A percentile compares a stretch with the other conserved stretches of the same genome.
Evolutionary conservation across 805 yeast species (phyloP).

Genomic region (Schwanniomyces polymorphus): DNA sequence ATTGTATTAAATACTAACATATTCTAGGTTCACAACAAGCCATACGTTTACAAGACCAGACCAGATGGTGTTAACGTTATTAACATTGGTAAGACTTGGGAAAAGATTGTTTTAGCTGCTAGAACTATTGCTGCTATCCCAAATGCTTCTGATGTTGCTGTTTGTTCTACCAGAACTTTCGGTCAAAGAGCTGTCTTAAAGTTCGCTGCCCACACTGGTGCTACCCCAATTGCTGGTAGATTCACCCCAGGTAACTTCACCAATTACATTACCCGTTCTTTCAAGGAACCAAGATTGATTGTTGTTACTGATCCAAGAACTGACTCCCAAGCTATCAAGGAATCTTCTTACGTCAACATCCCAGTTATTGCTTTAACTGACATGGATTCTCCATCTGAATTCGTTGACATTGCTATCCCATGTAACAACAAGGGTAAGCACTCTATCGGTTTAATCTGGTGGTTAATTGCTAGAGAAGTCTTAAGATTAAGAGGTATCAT

Average conservation of each 20-base stretch:
- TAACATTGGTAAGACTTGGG: slow-evolving; percentile 99
- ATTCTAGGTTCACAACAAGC: slow-evolving; percentile 86
- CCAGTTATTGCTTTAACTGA: slow-evolving; percentile 99
- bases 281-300: slow-evolving; percentile 99
- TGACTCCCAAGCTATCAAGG: slow-evolving; percentile 99
- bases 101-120: slow-evolving; percentile 98
- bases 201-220: slow-evolving; percentile 99
- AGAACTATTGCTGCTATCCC: slow-evolving; percentile 99
- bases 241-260: slow-evolving; percentile 99
- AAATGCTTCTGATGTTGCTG: slow-evolving; percentile 97
- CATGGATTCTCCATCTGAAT: slow-evolving; percentile 98
- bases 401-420: slow-evolving; percentile 99
- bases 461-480: slow-evolving; percentile 98
- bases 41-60: slow-evolving; percentile 97
- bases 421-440: slow-evolving; percentile 99
- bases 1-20: slow-evolving; percentile 16
- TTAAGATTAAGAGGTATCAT: slow-evolving; percentile 97
- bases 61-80: slow-evolving; percentile 99
- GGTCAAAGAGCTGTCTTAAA: slow-evolving; percentile 99
- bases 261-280: slow-evolving; percentile 99
- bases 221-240: slow-evolving; percentile 99
- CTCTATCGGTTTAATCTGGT: slow-evolving; percentile 99
- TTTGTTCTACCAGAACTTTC: slow-evolving; percentile 97
- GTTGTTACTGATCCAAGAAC: slow-evolving; percentile 99
- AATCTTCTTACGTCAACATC: slow-evolving; percentile 99